phyloP scores from a whole-genome alignment of 176 grass and related monocot genomes.

The Zoysia japonica region DNA sequence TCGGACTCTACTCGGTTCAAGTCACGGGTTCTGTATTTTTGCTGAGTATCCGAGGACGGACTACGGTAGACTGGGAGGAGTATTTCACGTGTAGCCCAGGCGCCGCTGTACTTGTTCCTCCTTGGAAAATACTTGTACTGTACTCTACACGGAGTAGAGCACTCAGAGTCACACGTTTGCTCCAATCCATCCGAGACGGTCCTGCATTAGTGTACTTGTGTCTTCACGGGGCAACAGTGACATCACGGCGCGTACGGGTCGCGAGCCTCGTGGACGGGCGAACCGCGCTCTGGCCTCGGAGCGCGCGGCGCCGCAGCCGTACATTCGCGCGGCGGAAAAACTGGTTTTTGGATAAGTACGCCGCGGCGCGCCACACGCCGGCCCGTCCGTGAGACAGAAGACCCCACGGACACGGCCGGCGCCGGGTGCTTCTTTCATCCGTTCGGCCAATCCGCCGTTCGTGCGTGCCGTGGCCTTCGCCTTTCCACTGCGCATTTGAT shows the following conservation, averaged over 20 bases:
- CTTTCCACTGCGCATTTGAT: not conserved
- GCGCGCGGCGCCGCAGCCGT: conserved; percentile 7
- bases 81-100: not conserved
- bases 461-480: not conserved
- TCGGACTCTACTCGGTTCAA: conserved; percentile 15
- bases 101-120: too few species aligned
- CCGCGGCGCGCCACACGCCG: too few species aligned
- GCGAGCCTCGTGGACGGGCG: not conserved
- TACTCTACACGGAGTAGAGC: too few species aligned
- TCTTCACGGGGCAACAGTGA: not conserved
- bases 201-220: too few species aligned
- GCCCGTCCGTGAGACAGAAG: too few species aligned
- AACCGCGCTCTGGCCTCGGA: not conserved
- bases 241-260: not conserved
- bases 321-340: conserved; percentile 22
- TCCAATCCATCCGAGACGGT: too few species aligned
- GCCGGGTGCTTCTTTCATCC: not conserved
- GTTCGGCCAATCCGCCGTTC: not conserved
- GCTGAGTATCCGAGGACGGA: conserved; percentile 4
- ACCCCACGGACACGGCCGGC: not conserved
- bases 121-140: too few species aligned
- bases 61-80: too few species aligned
- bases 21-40: not conserved
- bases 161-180: too few species aligned
- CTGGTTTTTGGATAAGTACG: too few species aligned